These are phyloP conservation scores for Tricholoma saponaceum DNA, from an alignment of 768 basidiomycete genomes.

Conservation along the genomic window DNA sequence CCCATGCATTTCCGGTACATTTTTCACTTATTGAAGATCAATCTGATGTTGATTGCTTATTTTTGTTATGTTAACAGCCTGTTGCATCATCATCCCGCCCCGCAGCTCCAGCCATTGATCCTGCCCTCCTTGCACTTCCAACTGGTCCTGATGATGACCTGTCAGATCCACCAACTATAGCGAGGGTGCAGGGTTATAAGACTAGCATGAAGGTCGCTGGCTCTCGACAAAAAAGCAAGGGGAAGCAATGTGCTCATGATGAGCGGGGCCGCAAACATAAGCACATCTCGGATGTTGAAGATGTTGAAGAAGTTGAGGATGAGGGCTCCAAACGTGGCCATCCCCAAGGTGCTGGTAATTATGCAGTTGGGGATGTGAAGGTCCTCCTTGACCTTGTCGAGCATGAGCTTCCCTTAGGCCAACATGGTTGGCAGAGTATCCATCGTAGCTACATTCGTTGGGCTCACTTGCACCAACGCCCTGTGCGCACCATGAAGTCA, in stretches of 20 bases:
- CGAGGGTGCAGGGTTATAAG: not conserved
- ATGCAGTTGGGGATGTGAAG: conserved; percentile 10
- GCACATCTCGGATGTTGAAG: not conserved
- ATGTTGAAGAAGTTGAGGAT: not conserved
- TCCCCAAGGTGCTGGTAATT: conserved; percentile 13
- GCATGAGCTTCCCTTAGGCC: conserved; percentile 13
- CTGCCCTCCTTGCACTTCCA: conserved; percentile 1
- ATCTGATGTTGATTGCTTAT: not conserved
- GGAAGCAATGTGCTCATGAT: conserved; percentile 3
- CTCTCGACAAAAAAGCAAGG: conserved; percentile 3
- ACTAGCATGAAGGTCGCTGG: conserved; percentile 3
- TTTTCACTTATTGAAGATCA: not conserved
- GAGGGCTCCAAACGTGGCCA: conserved; percentile 7
- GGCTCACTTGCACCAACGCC: conserved; percentile 8
- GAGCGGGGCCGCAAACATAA: not conserved
- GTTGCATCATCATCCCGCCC: not conserved
- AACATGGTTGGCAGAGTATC: conserved; percentile 1
- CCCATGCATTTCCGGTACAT: not conserved
- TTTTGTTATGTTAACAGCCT: not conserved
- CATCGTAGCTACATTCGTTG: conserved; percentile 12
- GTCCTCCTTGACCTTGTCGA: conserved; percentile 14
- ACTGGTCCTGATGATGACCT: conserved; percentile 3
- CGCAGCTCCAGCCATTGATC: not conserved
- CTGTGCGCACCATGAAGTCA: conserved; percentile 9
- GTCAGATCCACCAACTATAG: not conserved